A percentile compares a stretch with the other conserved stretches of the same genome.
These are phyloP conservation scores for Aegilops speltoides DNA, from an alignment of 176 grass and related monocot genomes.

Conservation along the genomic window DNA sequence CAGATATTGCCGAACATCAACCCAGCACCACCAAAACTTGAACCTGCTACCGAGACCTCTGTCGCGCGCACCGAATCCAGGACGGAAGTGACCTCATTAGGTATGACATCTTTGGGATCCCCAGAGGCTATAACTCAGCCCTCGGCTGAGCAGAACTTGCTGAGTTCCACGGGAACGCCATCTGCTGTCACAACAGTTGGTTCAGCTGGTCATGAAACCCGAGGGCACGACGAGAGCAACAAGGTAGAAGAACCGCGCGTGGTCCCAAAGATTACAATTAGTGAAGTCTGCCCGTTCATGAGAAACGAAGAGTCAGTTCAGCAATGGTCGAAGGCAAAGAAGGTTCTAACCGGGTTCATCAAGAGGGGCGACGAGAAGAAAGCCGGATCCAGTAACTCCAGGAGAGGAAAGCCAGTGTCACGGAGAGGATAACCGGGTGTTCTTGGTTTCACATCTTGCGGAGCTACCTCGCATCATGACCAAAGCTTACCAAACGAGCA, in stretches of 20 bases:
- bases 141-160: neutral
- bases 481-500: neutral
- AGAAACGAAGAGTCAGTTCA: constrained; percentile 72
- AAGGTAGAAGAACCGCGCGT: constrained; percentile 36
- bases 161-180: neutral
- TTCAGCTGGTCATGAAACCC: neutral
- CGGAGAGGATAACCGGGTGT: constrained; percentile 17
- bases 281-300: constrained; percentile 95
- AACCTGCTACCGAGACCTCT: constrained; percentile 19
- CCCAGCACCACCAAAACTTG: constrained; percentile 18
- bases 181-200: neutral
- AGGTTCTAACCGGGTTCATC: constrained; percentile 57
- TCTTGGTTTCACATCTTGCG: neutral
- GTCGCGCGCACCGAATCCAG: neutral
- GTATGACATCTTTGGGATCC: neutral
- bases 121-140: neutral
- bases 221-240: neutral
- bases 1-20: constrained; percentile 44
- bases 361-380: constrained; percentile 57
- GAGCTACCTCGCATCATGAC: neutral
- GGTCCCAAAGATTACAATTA: constrained; percentile 68
- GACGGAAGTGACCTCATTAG: constrained; percentile 1
- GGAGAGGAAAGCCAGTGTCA: constrained; percentile 43
- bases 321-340: constrained; percentile 76
- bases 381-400: constrained; percentile 23